Evolutionary conservation across 1,139 yeast genomes (phyloP).

Genomic region (Meyerozyma smithsonii): DNA sequence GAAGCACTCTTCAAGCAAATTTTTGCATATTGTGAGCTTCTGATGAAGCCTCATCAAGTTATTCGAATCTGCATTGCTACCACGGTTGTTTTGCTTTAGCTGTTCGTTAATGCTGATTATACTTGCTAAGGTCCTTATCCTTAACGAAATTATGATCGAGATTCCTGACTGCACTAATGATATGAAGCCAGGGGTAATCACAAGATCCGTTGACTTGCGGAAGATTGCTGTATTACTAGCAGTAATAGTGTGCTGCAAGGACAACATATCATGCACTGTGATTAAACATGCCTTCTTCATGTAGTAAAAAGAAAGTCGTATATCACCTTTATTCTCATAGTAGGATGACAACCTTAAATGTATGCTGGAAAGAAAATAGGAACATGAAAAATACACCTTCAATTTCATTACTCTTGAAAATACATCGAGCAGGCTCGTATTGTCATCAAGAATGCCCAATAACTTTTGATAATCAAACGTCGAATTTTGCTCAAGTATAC

Average conservation of each 20-base stretch:
- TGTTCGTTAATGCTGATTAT: neutral
- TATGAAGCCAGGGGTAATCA: slow-evolving; percentile 12
- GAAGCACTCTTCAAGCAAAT: neutral
- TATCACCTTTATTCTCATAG: slow-evolving; percentile 9
- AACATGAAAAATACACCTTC: slow-evolving; percentile 7
- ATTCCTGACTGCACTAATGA: slow-evolving; percentile 9
- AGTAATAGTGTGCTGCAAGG: slow-evolving; percentile 9
- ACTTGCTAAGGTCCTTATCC: neutral
- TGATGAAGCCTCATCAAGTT: neutral
- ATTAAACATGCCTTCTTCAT: slow-evolving; percentile 9
- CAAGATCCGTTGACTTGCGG: slow-evolving; percentile 9
- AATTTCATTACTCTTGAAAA: neutral
- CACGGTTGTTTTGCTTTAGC: neutral
- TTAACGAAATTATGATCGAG: neutral
- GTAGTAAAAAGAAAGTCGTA: slow-evolving; percentile 11
- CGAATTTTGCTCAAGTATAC: neutral
- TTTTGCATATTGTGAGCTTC: neutral
- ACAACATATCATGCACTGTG: slow-evolving; percentile 11
- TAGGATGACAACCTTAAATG: slow-evolving; percentile 10
- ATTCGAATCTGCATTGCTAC: neutral
- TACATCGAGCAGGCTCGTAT: neutral
- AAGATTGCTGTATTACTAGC: slow-evolving; percentile 7
- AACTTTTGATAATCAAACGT: neutral
- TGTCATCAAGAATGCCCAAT: neutral
- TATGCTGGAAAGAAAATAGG: slow-evolving; percentile 9